Conservation (phyloP, 2,329 filamentous ascomycete species). For the Neurospora sp. region DNA sequence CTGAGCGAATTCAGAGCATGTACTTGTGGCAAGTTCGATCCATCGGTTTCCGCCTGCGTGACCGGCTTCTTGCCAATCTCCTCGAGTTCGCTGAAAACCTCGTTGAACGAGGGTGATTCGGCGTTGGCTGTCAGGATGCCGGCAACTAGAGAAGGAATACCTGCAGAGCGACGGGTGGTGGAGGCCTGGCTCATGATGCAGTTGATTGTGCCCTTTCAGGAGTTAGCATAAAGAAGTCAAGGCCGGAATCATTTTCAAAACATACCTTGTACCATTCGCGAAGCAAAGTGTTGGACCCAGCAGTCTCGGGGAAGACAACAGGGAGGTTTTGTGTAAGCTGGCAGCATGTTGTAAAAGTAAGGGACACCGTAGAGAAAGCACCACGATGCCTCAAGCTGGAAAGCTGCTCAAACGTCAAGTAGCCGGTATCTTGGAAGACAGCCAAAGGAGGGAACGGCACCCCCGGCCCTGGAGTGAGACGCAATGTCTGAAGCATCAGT, state of each 20-base stretch:
- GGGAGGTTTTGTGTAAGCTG: constrained; percentile 42
- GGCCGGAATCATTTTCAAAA: not conserved
- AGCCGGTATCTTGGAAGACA: constrained; percentile 57
- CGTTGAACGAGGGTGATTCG: constrained; percentile 48
- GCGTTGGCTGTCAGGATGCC: constrained; percentile 65
- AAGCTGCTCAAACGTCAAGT: constrained; percentile 71
- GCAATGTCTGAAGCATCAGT: constrained; percentile 45
- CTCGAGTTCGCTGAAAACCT: constrained; percentile 53
- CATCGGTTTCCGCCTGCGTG: constrained; percentile 45
- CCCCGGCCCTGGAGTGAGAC: constrained; percentile 33
- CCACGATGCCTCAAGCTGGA: constrained; percentile 78
- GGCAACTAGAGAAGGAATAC: constrained; percentile 77
- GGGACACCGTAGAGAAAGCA: constrained; percentile 85
- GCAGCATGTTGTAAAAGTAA: constrained; percentile 78
- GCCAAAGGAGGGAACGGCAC: constrained; percentile 37
- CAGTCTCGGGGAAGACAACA: constrained; percentile 22
- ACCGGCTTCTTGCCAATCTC: constrained; percentile 46
- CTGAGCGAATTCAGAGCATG: constrained; percentile 92
- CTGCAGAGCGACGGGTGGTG: constrained; percentile 83
- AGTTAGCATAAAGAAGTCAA: not conserved
- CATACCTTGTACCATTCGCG: constrained; percentile 60
- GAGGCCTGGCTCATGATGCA: constrained; percentile 68
- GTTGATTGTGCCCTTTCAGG: constrained; percentile 47
- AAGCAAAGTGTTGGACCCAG: constrained; percentile 38
- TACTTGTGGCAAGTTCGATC: constrained; percentile 71